A percentile compares a stretch with the other conserved stretches of the same genome.
Evolutionary conservation across 2,329 filamentous ascomycete genomes (phyloP).

Genomic region (Pseudocercospora fuligena): DNA sequence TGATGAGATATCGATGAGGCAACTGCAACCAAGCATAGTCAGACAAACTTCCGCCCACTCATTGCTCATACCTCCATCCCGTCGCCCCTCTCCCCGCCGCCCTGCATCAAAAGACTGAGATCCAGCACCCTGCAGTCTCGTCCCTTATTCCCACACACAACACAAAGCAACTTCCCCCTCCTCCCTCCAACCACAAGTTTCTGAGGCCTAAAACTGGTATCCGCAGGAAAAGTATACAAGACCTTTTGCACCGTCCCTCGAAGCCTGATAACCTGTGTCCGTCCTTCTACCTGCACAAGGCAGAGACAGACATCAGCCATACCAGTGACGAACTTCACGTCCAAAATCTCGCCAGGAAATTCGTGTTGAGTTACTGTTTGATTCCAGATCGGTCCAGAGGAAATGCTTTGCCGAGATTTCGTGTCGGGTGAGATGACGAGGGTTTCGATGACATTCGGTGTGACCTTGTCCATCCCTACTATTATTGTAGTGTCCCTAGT

Average conservation of each 20-base stretch:
- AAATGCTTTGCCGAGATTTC: not conserved
- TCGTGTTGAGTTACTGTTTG: not conserved
- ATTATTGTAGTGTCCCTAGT: not conserved
- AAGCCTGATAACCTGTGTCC: not conserved
- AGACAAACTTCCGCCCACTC: too few relatives aligned
- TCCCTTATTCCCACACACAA: slow-evolving; percentile 59
- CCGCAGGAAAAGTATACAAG: slow-evolving; percentile 53
- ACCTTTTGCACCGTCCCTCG: slow-evolving; percentile 30
- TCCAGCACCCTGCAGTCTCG: slow-evolving; percentile 62
- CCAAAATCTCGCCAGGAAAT: slow-evolving; percentile 10
- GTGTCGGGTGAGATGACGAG: not conserved
- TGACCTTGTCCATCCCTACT: not conserved
- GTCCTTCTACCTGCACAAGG: slow-evolving; percentile 4
- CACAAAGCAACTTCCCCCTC: slow-evolving; percentile 57
- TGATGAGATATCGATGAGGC: too few relatives aligned
- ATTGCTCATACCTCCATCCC: not conserved
- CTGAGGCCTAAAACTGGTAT: slow-evolving; percentile 54
- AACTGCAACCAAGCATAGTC: too few relatives aligned
- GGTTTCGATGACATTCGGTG: not conserved
- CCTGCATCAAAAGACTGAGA: slow-evolving; percentile 37
- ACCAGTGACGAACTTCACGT: slow-evolving; percentile 19
- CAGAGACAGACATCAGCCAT: not conserved
- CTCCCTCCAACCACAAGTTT: slow-evolving; percentile 61
- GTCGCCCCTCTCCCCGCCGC: not conserved
- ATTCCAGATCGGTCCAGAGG: not conserved